Base-by-base conservation (phyloP, 1,284 basidiomycete genomes). In the Ceratobasidium sp. region DNA sequence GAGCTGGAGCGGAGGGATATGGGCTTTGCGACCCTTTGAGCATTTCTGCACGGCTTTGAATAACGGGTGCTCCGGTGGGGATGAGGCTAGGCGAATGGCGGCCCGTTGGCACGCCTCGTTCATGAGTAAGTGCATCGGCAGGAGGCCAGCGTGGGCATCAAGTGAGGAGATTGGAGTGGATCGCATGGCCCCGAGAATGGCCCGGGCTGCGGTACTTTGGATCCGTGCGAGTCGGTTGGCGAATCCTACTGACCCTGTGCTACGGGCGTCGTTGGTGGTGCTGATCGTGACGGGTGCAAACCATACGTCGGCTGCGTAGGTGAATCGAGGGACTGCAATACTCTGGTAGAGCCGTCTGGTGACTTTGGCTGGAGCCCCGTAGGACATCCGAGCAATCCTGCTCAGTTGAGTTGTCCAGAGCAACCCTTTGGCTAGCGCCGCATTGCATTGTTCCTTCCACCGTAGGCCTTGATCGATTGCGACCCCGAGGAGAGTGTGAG, bases 91-190 rank as follows among this genome's bases (percentile, higher is more conserved):
- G 23, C 58, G 23, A 35, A 61, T 59, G n/a, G 59, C 59, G 3
- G 59, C 59, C 1, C 43, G 41, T 16, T 46, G 59, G 43, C 59
- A 62, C n/a, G 43, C 41, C 13, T 62, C 43, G 43, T 62, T 62
- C 21, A 62, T n/a, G n/a, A 62, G 44, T 38, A 46, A 14, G 41
- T 44, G 59, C 14, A 62, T 30, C 5, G 59, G 59, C n/a, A 46
- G 41, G 8, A 62, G 41, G 16, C 6, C 9, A 11, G 59, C 59
- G 28, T 46, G 41, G 21, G 44, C 44, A 21, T 62, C 43, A 2
- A 62, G 59, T 8, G 38, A 11, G 1, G 44, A 16, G 9, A 16
- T 62, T 5, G 59, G 59, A 16, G 59, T 46, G 59, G 59, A 62
- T 18, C 41, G 59, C 4, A 62, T n/a, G 16, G 59, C 23, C 21